Conservation (phyloP, 139 green algal species). For the Parachlorella kessleri region DNA sequence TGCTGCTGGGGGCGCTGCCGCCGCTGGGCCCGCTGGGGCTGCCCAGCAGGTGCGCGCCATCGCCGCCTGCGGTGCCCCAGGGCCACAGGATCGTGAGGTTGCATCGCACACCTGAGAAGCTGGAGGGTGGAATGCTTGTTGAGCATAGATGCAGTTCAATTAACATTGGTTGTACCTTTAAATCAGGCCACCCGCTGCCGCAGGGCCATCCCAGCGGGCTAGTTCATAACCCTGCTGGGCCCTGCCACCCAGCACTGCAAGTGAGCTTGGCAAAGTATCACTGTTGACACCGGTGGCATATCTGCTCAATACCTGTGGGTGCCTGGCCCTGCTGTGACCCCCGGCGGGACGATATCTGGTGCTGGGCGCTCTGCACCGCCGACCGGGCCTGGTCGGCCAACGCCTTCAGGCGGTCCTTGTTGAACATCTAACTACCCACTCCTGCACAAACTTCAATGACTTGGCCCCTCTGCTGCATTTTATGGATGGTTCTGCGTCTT, state of each 20-base stretch:
- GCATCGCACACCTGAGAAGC: too few species aligned
- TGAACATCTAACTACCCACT: too few species aligned
- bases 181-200: too few species aligned
- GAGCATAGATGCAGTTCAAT: too few species aligned
- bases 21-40: not conserved
- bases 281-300: not conserved
- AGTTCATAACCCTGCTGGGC: too few species aligned
- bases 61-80: not conserved
- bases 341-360: not conserved
- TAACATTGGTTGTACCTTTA: too few species aligned
- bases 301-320: not conserved
- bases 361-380: not conserved
- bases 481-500: too few species aligned
- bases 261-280: not conserved
- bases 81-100: not conserved
- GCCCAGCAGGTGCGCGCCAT: not conserved
- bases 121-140: too few species aligned
- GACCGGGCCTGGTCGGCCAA: not conserved
- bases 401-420: not conserved
- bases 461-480: too few species aligned
- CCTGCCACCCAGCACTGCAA: not conserved
- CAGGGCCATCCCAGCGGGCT: too few species aligned
- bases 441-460: too few species aligned
- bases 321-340: not conserved
- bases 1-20: not conserved